These are phyloP conservation scores for Adansonia gregorii DNA, from an alignment of 441 rosid genomes.

Conservation along the genomic window DNA sequence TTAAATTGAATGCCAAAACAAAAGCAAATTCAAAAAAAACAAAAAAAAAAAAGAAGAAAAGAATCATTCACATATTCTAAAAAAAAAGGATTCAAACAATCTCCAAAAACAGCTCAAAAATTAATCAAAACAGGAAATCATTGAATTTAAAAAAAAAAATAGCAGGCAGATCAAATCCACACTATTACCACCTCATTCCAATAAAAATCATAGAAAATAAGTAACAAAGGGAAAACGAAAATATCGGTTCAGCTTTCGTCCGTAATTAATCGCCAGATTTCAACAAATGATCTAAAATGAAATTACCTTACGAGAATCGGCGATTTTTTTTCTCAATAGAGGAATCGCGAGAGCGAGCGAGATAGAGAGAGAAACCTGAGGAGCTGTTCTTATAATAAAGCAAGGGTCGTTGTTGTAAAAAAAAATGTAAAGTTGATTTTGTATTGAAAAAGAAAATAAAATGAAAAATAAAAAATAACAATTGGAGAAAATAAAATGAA, in stretches of 20 bases:
- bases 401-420: conserved; percentile 8
- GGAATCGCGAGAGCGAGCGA: conserved; percentile 23
- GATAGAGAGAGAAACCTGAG: not conserved
- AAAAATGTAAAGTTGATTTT: conserved; percentile 23
- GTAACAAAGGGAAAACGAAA: not conserved
- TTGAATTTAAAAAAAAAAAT: not conserved
- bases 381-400: conserved; percentile 20
- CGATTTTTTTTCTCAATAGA: conserved; percentile 14
- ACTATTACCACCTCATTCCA: conserved; percentile 15
- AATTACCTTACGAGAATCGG: conserved; percentile 26
- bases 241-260: conserved; percentile 1
- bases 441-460: conserved; percentile 17
- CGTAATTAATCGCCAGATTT: conserved; percentile 11
- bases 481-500: not conserved
- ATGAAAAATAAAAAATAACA: not conserved
- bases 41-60: too few species aligned
- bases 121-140: not conserved
- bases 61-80: not conserved
- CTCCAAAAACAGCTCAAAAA: not conserved
- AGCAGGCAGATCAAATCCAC: conserved; percentile 33
- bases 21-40: not conserved
- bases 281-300: conserved; percentile 6
- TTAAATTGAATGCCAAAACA: conserved; percentile 16
- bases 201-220: not conserved
- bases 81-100: not conserved